Percentiles rank a stretch among this genome's conserved stretches.
phyloP scores from a whole-genome alignment of 306 rosid genomes.

The Quercus variabilis region DNA sequence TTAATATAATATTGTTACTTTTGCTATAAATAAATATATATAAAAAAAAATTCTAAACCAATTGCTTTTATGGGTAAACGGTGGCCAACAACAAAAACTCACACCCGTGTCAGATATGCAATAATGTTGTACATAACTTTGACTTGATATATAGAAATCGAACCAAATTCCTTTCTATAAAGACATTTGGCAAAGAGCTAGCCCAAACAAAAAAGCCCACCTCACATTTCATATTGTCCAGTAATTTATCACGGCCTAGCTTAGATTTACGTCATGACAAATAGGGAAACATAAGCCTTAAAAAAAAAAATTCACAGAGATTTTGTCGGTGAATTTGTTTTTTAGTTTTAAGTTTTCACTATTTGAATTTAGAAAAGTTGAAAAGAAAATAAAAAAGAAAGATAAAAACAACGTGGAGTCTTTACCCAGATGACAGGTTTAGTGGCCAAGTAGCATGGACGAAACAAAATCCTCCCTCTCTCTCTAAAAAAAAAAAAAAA shows the following conservation, averaged over 20 bases:
- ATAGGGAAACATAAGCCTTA: conserved; percentile 8
- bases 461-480: background rate
- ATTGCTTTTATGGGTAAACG: no score
- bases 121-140: no score
- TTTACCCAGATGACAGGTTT: conserved; percentile 54
- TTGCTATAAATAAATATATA: no score
- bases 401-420: conserved; percentile 62
- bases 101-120: no score
- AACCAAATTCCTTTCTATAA: no score
- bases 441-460: conserved; percentile 50
- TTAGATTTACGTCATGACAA: background rate
- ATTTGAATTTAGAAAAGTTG: conserved; percentile 7
- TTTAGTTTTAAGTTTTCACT: background rate
- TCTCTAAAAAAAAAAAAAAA: conserved; percentile 11
- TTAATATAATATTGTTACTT: no score
- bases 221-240: no score
- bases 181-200: no score
- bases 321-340: conserved; percentile 56
- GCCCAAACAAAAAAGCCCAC: no score
- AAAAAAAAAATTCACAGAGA: background rate
- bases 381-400: conserved; percentile 22
- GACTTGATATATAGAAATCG: no score
- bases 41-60: no score
- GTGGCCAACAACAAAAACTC: no score
- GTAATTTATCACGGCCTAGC: conserved; percentile 6